phyloP scores from a whole-genome alignment of 179 eudicot genomes.

The Vitellaria paradoxa region DNA sequence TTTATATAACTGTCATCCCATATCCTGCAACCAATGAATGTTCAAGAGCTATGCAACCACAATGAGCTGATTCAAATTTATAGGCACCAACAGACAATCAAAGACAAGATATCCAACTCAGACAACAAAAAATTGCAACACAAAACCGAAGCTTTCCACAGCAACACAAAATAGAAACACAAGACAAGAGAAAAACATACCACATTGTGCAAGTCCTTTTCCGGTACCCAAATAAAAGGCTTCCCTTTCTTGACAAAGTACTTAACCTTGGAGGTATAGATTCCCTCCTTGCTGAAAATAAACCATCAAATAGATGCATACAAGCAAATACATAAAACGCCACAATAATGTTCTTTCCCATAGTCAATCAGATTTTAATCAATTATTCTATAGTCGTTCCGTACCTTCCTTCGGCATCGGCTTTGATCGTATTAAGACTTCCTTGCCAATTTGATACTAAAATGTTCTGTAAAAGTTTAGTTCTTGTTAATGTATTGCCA shows the following conservation, averaged over 20 bases:
- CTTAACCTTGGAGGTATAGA: slow-evolving; percentile 68
- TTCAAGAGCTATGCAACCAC: background rate
- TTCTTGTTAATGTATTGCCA: background rate
- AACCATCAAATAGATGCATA: background rate
- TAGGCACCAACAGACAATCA: background rate
- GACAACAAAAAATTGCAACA: background rate
- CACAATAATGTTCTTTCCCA: background rate
- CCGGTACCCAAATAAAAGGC: slow-evolving; percentile 84
- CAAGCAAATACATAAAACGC: background rate
- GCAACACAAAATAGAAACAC: too few species aligned
- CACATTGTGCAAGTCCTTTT: slow-evolving; percentile 71
- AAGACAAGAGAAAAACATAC: slow-evolving; percentile 30
- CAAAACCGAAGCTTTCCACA: background rate
- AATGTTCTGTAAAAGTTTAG: slow-evolving; percentile 49
- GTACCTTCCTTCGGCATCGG: slow-evolving; percentile 70
- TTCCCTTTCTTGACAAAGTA: slow-evolving; percentile 70
- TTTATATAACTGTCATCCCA: background rate
- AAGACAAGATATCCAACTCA: background rate
- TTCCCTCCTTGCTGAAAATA: slow-evolving; percentile 61
- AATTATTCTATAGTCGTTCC: background rate
- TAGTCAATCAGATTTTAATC: background rate
- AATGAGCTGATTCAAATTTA: background rate
- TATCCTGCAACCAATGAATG: background rate
- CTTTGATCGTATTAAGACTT: slow-evolving; percentile 67
- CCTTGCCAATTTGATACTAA: slow-evolving; percentile 86